A percentile compares a stretch with the other conserved stretches of the same genome.
Evolutionary conservation across 208 protist genomes (phyloP).

Genomic region (Leishmania major): DNA sequence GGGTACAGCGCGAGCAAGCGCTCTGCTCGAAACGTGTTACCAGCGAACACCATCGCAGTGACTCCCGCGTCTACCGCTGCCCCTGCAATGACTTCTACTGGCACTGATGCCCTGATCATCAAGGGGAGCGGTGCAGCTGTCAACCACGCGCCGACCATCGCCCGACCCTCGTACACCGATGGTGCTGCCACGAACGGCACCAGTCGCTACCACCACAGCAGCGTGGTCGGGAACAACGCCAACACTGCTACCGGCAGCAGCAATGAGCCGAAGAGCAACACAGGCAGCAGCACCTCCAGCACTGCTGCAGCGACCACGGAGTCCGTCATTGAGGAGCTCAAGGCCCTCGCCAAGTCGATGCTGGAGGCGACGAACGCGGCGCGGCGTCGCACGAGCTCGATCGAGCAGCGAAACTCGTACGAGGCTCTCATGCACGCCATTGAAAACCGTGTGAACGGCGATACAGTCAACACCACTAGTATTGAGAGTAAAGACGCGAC

Average conservation of each 20-base stretch:
- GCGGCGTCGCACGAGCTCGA: constrained; percentile 49
- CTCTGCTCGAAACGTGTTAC: neutral
- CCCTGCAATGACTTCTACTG: neutral
- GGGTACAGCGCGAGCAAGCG: constrained; percentile 7
- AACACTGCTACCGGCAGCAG: neutral
- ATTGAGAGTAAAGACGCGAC: neutral
- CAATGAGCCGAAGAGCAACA: neutral
- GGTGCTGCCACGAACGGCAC: constrained; percentile 1
- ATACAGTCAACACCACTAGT: neutral
- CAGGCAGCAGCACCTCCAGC: neutral
- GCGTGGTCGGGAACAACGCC: neutral
- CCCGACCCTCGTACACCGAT: neutral
- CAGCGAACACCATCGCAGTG: neutral
- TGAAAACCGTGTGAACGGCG: constrained; percentile 35
- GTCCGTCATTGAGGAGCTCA: constrained; percentile 84
- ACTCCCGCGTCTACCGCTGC: neutral
- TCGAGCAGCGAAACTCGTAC: constrained; percentile 63
- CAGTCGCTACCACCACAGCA: neutral
- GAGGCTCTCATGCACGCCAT: constrained; percentile 73
- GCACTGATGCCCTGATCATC: neutral
- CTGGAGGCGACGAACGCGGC: constrained; percentile 78
- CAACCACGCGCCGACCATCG: neutral
- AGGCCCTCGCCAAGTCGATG: constrained; percentile 84
- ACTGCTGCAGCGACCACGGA: constrained; percentile 43
- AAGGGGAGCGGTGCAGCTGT: neutral